Conservation (phyloP, 2,329 filamentous ascomycete species). For the Botrytis medusae region DNA sequence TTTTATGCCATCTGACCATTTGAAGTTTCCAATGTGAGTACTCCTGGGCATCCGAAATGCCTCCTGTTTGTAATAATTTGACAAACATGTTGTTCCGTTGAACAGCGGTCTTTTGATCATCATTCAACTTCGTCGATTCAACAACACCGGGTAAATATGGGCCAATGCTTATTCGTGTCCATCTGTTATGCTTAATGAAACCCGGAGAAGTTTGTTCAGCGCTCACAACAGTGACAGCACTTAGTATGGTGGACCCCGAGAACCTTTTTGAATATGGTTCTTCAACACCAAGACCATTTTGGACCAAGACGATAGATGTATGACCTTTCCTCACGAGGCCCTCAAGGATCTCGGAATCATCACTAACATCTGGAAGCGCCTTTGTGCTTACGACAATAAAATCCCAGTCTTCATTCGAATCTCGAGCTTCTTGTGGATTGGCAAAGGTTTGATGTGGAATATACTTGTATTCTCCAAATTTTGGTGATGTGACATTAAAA, state of each 20-base stretch:
- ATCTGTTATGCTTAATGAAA: constrained; percentile 67
- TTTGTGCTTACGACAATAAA: constrained; percentile 39
- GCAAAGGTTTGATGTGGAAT: constrained; percentile 61
- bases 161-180: constrained; percentile 70
- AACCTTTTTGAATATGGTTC: constrained; percentile 64
- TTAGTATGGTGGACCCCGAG: constrained; percentile 59
- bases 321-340: constrained; percentile 32
- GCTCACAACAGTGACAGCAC: constrained; percentile 67
- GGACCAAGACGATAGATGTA: constrained; percentile 37
- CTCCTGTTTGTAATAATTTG: constrained; percentile 48
- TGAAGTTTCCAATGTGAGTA: constrained; percentile 67
- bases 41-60: constrained; percentile 63
- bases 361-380: constrained; percentile 37
- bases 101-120: constrained; percentile 23
- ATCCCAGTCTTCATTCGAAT: constrained; percentile 44
- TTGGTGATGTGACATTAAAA: constrained; percentile 62
- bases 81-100: constrained; percentile 47
- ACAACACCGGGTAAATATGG: constrained; percentile 57
- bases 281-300: constrained; percentile 40
- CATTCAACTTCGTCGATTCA: constrained; percentile 27
- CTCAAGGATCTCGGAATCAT: constrained; percentile 36
- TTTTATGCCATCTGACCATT: constrained; percentile 72
- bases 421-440: constrained; percentile 48
- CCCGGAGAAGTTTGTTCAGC: constrained; percentile 65
- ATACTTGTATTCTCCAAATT: constrained; percentile 68